Evolutionary conservation across 1,284 basidiomycete species (phyloP), one percentile per base, ranked within the genome.

Genomic region (Puccinia polysora): DNA sequence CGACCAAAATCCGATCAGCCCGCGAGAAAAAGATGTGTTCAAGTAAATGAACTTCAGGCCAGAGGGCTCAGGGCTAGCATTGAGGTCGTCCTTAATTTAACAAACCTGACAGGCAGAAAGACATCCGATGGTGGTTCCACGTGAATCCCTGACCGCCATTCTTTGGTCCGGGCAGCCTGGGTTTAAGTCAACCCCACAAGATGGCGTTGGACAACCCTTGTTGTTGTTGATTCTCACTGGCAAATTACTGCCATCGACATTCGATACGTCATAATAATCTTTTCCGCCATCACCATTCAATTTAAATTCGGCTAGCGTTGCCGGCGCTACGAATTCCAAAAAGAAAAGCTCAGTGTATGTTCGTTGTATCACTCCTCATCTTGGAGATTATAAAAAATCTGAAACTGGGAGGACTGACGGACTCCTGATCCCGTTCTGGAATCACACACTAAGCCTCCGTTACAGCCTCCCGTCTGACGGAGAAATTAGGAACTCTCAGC

Each of bases 241-340:
- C 14, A 78, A 49, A 60, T 78, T 77, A 64, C 72, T 75, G 14
- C 78, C 78, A 60, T 78, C 78, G 12, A 78, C 78, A 34, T 76
- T 50, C 30, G 75, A 76, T 12, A 78, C 75, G 68, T 77, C 76
- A 70, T 76, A 76, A 58, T 77, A 75, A 65, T 75, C 75, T n/a
- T 60, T 49, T 52, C 71, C 28, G 4, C 73, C 50, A 40, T 74
- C 73, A 20, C 67, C 75, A 53, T 75, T 74, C 25, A 75, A 47
- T 25, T 60, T 74, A 47, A 64, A 74, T 36, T 75, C 74, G 4
- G 77, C 77, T 20, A 78, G 67, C 28, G 76, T 77, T 12, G 75
- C 77, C 36, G 77, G 76, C 14, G 77, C 77, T 40, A 74, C n/a
- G n/a, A n/a, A n/a, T n/a, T n/a, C n/a, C n/a, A n/a, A n/a, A n/a